Percentiles rank a stretch among this genome's conserved stretches.
Conservation (phyloP, 2,329 filamentous ascomycete genomes). For the Botryosphaeria dothidea region DNA sequence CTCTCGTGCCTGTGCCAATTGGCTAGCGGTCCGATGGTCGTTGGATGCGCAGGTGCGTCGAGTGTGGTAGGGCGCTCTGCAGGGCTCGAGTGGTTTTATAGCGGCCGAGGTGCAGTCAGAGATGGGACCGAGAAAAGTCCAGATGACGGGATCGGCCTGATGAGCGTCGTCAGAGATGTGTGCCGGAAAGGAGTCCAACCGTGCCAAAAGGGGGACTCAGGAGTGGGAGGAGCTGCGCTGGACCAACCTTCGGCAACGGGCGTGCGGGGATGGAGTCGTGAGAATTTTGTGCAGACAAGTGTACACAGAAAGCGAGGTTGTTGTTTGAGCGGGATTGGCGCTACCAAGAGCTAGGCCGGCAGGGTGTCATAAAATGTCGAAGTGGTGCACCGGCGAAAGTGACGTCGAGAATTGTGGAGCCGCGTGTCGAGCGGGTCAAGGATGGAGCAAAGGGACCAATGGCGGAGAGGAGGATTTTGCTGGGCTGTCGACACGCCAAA, state of each 20-base stretch:
- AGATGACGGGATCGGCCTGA: not conserved
- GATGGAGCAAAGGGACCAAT: constrained; percentile 13
- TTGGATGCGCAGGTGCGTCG: not conserved
- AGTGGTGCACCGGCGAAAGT: constrained; percentile 8
- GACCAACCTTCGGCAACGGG: constrained; percentile 6
- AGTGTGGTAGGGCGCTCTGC: not conserved
- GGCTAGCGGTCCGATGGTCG: not conserved
- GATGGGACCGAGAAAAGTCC: constrained; percentile 6
- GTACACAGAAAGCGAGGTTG: not conserved
- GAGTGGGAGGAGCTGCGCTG: not conserved
- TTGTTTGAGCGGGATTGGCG: not conserved
- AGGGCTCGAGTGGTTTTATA: not conserved
- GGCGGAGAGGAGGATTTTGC: constrained; percentile 12
- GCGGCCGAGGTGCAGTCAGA: not conserved
- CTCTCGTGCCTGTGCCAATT: not conserved
- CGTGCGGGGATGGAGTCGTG: not conserved
- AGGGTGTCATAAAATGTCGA: constrained; percentile 2
- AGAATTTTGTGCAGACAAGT: not conserved
- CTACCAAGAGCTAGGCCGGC: not conserved
- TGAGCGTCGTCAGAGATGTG: constrained; percentile 7
- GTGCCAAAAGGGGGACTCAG: constrained; percentile 7
- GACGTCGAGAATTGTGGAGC: constrained; percentile 21
- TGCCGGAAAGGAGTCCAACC: not conserved
- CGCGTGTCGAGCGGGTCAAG: constrained; percentile 8
- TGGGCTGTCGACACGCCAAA: constrained; percentile 8